Evolutionary conservation across 2,329 filamentous ascomycete species (phyloP).

Genomic region (Penicillium sp.): DNA sequence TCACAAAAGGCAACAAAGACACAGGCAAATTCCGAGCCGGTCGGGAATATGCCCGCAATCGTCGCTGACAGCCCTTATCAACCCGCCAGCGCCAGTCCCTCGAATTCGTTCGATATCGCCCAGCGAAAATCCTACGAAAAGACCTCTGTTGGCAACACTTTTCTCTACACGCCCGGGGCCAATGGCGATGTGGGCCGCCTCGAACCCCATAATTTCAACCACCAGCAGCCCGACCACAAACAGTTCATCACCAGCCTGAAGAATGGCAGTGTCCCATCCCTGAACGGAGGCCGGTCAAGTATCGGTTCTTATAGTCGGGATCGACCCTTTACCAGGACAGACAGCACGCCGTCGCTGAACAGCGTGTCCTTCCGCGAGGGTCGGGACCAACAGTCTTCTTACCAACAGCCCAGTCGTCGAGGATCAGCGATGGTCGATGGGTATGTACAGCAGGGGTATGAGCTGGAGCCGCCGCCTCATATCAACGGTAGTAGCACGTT

Average conservation of each 20-base stretch:
- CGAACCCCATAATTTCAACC: constrained; percentile 26
- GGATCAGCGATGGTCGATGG: constrained; percentile 19
- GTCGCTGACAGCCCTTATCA: constrained; percentile 31
- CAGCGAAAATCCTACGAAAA: constrained; percentile 44
- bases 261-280: constrained; percentile 57
- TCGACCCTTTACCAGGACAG: constrained; percentile 33
- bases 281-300: constrained; percentile 54
- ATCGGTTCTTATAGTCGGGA: constrained; percentile 42
- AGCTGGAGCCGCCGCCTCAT: constrained; percentile 23
- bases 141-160: constrained; percentile 41
- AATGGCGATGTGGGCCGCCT: constrained; percentile 40
- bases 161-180: constrained; percentile 44
- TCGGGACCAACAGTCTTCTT: constrained; percentile 24
- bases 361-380: constrained; percentile 32
- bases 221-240: constrained; percentile 33
- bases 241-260: constrained; percentile 35
- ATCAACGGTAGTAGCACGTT: background rate
- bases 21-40: background rate
- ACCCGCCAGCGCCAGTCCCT: constrained; percentile 25
- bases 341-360: constrained; percentile 48
- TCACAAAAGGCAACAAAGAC: background rate
- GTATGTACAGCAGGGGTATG: constrained; percentile 25
- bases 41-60: constrained; percentile 36
- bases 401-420: constrained; percentile 11
- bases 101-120: constrained; percentile 37